Evolutionary conservation across 2,329 filamentous ascomycete species (phyloP).

Genomic region (Ophiostoma angusticollis): DNA sequence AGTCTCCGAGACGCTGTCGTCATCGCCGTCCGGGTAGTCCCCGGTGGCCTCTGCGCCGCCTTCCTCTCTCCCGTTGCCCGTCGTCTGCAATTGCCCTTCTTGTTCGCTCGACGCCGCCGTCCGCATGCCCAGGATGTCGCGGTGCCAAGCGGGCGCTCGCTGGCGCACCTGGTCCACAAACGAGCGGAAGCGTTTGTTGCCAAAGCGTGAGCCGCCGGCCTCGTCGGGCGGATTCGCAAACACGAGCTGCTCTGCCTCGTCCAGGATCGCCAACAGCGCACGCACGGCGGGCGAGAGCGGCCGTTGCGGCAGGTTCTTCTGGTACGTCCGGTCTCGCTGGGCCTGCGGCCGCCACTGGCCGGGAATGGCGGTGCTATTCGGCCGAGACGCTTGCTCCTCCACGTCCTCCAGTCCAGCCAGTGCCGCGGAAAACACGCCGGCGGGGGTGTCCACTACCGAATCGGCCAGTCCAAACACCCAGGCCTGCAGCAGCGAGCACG

Average conservation of each 20-base stretch:
- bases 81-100: too few relatives aligned
- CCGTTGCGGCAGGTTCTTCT: conserved; percentile 11
- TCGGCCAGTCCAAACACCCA: conserved; percentile 85
- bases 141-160: conserved; percentile 49
- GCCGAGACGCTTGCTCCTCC: too few relatives aligned
- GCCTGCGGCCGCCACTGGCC: conserved; percentile 5
- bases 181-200: conserved; percentile 78
- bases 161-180: conserved; percentile 60
- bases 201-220: conserved; percentile 79
- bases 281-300: conserved; percentile 51
- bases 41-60: conserved; percentile 8
- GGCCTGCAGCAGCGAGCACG: conserved; percentile 62
- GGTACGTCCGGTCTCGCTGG: conserved; percentile 3
- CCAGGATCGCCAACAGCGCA: conserved; percentile 56
- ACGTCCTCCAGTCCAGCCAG: not conserved
- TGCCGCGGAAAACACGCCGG: conserved; percentile 20
- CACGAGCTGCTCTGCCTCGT: conserved; percentile 55
- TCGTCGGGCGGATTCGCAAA: conserved; percentile 65
- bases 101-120: too few relatives aligned
- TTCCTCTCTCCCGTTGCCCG: conserved; percentile 19
- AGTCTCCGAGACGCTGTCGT: conserved; percentile 11
- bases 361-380: not conserved
- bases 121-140: conserved; percentile 39
- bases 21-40: too few relatives aligned
- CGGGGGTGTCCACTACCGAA: conserved; percentile 52